Conservation (phyloP, 345 rosid species). For the Populus nigra region DNA sequence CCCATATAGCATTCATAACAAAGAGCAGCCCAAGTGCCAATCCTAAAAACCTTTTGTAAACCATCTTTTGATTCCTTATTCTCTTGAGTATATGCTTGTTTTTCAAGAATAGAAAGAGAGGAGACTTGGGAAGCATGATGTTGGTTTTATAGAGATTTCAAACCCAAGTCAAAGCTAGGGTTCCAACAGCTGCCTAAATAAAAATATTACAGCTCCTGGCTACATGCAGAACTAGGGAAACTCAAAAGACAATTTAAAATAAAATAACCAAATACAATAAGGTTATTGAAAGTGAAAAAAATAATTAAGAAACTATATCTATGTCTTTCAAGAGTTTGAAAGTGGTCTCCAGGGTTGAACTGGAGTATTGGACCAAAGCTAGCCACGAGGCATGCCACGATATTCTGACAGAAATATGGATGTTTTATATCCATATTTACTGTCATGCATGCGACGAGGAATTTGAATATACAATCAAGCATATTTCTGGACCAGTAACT, state of each 20-base stretch:
- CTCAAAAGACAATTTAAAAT: constrained; percentile 8
- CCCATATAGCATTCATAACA: constrained; percentile 16
- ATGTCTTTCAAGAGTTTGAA: constrained; percentile 19
- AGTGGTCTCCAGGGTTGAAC: constrained; percentile 2
- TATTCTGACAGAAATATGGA: neutral
- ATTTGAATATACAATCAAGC: neutral
- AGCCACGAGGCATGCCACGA: neutral
- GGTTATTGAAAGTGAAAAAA: neutral
- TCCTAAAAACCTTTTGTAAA: constrained; percentile 27
- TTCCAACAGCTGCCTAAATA: constrained; percentile 23
- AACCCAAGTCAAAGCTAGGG: constrained; percentile 45
- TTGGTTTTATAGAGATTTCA: constrained; percentile 41
- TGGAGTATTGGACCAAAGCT: neutral
- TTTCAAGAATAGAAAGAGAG: constrained; percentile 29
- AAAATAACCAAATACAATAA: neutral
- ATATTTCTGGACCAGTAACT: neutral
- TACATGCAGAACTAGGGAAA: constrained; percentile 34
- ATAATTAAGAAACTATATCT: neutral
- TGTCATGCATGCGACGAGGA: neutral
- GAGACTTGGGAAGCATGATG: constrained; percentile 17
- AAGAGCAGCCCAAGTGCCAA: constrained; percentile 37
- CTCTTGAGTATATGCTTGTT: neutral
- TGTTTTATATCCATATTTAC: neutral
- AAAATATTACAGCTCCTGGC: constrained; percentile 24
- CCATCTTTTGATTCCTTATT: constrained; percentile 21